Evolutionary conservation across 768 basidiomycete species (phyloP), one percentile per base, ranked within the genome.

Genomic region (Atractiella rhizophila): DNA sequence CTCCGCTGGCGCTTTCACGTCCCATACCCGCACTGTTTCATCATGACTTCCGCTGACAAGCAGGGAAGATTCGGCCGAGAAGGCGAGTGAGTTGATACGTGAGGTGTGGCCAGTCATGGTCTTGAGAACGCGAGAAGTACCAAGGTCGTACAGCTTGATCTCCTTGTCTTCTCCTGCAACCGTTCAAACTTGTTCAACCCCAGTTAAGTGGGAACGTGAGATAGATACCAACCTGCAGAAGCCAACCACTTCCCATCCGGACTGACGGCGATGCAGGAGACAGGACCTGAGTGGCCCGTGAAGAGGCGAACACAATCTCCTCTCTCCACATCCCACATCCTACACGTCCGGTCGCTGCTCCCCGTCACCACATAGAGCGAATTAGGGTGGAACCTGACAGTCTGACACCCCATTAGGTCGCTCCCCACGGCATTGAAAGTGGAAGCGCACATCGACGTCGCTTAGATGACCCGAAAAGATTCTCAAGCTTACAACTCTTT

Each of bases 21-120:
- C 91, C 91, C 91, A 98, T 43, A 83, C 85, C n/a, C 88, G 68
- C 15, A 94, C 85, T 1, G 91, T 94, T 70, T 81, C 86, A 56
- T 98, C 91, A 24, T 82, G 72, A 20, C 77, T 69, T 5, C 86
- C 86, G 44, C 81, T 86, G 11, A 94, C 75, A 27, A 98, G 69
- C 40, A 96, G 59, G 2, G 74, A 73, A 0, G 83, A 85, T 57
- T 94, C 91, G 20, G 74, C 77, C 44, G 79, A 83, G 59, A 94
- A 98, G 0, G 80, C 68, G 19, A 98, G 67, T 3, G 80, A 78
- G 55, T 88, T 77, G 45, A 96, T 72, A 1, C 85, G 76, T 12
- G 77, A 71, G 1, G 71, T 73, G 55, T 98, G 91, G 0, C 91
- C 91, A 3, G 68, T 73, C 83, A 96, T 91, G 59, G 81, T 85